A percentile compares a stretch with the other conserved stretches of the same genome.
Evolutionary conservation across 495 filamentous ascomycete species (phyloP).

Genomic region (Penicillium bovifimosum): DNA sequence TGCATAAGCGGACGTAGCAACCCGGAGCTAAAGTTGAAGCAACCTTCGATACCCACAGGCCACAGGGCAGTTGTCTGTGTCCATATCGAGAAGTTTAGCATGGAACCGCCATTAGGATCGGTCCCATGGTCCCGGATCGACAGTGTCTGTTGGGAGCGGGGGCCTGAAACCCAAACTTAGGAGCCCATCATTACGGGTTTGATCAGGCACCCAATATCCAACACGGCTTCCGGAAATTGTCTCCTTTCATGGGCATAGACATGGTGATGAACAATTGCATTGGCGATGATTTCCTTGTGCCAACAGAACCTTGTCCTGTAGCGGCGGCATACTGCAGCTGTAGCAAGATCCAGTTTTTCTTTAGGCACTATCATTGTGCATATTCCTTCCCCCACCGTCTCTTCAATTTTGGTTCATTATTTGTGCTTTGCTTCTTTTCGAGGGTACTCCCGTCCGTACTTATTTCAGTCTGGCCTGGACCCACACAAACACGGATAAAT

Average conservation of each 20-base stretch:
- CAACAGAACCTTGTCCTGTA: not conserved
- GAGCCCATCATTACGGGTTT: not conserved
- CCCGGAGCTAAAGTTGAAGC: conserved; percentile 3
- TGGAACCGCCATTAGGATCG: conserved; percentile 15
- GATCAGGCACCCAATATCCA: not conserved
- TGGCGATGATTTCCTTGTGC: not conserved
- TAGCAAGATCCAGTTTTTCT: not conserved
- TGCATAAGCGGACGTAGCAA: conserved; percentile 4
- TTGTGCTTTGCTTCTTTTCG: not conserved
- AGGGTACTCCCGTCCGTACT: no score
- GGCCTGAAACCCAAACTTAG: not conserved
- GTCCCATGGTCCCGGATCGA: conserved; percentile 22
- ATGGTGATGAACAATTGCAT: not conserved
- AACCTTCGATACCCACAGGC: not conserved
- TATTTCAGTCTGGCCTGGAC: conserved; percentile 7
- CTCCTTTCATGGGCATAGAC: not conserved
- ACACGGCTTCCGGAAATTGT: not conserved
- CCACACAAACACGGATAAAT: conserved; percentile 7
- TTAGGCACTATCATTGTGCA: not conserved
- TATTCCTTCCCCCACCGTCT: conserved; percentile 3
- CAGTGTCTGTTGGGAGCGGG: conserved; percentile 8
- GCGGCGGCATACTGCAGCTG: not conserved
- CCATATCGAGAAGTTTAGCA: not conserved
- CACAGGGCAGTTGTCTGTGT: not conserved
- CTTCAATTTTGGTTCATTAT: not conserved